Conservation (phyloP, 345 rosid species). For the Linum usitatissimum region DNA sequence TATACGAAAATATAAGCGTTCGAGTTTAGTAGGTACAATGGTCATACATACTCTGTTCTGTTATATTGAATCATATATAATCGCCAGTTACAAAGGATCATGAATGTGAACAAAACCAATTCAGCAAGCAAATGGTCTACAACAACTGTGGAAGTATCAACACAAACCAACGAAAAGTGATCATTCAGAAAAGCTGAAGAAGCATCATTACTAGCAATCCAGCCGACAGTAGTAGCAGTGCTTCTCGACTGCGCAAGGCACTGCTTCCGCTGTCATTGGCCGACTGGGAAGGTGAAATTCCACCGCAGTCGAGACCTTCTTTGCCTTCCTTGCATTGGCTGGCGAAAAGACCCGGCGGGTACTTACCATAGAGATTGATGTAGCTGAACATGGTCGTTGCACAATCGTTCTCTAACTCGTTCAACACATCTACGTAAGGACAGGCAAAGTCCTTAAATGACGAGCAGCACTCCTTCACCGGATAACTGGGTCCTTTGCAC, state of each 20-base stretch:
- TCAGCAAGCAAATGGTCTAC: neutral
- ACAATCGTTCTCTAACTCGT: neutral
- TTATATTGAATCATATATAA: neutral
- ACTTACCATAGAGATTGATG: neutral
- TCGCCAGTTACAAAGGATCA: neutral
- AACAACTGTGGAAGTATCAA: no score
- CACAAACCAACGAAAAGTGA: neutral
- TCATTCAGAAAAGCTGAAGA: neutral
- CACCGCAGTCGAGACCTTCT: neutral
- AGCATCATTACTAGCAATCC: neutral
- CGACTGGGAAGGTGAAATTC: neutral
- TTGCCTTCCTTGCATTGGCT: neutral
- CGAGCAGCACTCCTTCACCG: neutral
- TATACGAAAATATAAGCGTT: neutral
- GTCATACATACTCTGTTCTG: neutral
- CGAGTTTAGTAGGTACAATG: neutral
- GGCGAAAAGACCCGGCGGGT: neutral
- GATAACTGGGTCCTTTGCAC: neutral
- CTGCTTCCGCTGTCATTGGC: neutral
- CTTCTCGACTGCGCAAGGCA: neutral
- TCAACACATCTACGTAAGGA: neutral
- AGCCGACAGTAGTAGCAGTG: neutral
- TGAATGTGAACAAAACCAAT: neutral
- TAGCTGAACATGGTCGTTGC: neutral
- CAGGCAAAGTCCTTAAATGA: neutral